These are phyloP conservation scores for Coemansia sp. DNA, from an alignment of 192 early-diverging fungal species.

Conservation along the genomic window DNA sequence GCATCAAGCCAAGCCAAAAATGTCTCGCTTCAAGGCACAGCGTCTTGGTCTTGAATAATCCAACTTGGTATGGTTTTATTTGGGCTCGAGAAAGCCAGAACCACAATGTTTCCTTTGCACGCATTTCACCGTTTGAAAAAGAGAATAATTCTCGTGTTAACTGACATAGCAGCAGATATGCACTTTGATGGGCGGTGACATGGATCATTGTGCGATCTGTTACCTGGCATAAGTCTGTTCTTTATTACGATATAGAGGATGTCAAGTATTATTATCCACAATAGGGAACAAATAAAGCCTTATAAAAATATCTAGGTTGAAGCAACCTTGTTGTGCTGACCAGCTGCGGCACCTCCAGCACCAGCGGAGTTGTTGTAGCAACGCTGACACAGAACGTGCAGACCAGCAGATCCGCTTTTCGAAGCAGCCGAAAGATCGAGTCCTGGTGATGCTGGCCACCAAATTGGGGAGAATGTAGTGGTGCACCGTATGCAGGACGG, in stretches of 20 bases:
- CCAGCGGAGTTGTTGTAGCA: conserved; percentile 29
- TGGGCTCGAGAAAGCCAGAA: not conserved
- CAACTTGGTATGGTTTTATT: not conserved
- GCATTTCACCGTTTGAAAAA: not conserved
- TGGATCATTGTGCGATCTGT: too few relatives aligned
- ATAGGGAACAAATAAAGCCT: not conserved
- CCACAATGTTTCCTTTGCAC: not conserved
- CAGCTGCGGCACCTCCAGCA: not conserved
- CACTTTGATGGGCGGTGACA: too few relatives aligned
- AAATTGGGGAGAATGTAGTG: conserved; percentile 38
- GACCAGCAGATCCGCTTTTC: not conserved
- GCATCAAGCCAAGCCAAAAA: conserved; percentile 28
- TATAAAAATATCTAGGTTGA: not conserved
- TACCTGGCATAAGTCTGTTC: too few relatives aligned
- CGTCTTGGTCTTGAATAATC: conserved; percentile 23
- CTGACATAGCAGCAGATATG: too few relatives aligned
- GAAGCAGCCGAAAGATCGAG: not conserved
- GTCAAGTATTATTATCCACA: too few relatives aligned
- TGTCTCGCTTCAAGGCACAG: conserved; percentile 54
- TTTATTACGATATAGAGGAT: too few relatives aligned
- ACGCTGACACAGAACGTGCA: conserved; percentile 40
- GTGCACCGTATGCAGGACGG: conserved; percentile 34
- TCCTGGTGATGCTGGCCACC: conserved; percentile 38
- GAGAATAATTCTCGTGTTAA: too few relatives aligned
- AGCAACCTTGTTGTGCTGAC: conserved; percentile 9